These are phyloP conservation scores for Dissoconium aciculare DNA, from an alignment of 2,329 filamentous ascomycete species.

Conservation along the genomic window DNA sequence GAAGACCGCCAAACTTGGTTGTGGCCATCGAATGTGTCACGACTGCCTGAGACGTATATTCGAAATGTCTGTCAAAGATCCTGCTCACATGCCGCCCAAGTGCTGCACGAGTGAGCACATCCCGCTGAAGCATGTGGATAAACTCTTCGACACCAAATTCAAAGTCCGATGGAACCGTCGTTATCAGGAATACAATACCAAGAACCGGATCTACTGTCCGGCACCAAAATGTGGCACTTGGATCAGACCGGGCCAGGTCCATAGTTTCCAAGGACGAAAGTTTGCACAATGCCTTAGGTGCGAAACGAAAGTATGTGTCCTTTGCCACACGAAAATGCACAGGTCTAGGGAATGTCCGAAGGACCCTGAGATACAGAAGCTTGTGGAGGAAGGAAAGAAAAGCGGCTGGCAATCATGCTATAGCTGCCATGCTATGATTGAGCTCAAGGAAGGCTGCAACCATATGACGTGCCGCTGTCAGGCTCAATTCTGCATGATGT, in stretches of 20 bases:
- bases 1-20: constrained; percentile 56
- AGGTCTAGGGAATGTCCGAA: constrained; percentile 52
- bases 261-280: constrained; percentile 39
- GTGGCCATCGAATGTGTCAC: constrained; percentile 70
- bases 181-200: constrained; percentile 59
- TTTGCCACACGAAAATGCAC: constrained; percentile 65
- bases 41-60: constrained; percentile 61
- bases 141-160: constrained; percentile 57
- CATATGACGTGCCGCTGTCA: constrained; percentile 78
- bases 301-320: constrained; percentile 56
- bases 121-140: constrained; percentile 59
- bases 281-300: constrained; percentile 58
- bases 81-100: constrained; percentile 68
- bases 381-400: constrained; percentile 50
- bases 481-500: constrained; percentile 78
- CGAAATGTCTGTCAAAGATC: constrained; percentile 58
- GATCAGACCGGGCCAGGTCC: constrained; percentile 60
- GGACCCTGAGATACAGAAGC: constrained; percentile 48
- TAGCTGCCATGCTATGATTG: constrained; percentile 58
- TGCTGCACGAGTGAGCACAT: constrained; percentile 66
- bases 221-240: constrained; percentile 57
- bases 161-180: constrained; percentile 70
- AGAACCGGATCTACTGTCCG: constrained; percentile 66
- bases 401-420: constrained; percentile 64
- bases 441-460: constrained; percentile 70